A percentile compares a stretch with the other conserved stretches of the same genome.
Conservation (phyloP, 2,329 filamentous ascomycete species). For the Raffaelea deltoideospora region DNA sequence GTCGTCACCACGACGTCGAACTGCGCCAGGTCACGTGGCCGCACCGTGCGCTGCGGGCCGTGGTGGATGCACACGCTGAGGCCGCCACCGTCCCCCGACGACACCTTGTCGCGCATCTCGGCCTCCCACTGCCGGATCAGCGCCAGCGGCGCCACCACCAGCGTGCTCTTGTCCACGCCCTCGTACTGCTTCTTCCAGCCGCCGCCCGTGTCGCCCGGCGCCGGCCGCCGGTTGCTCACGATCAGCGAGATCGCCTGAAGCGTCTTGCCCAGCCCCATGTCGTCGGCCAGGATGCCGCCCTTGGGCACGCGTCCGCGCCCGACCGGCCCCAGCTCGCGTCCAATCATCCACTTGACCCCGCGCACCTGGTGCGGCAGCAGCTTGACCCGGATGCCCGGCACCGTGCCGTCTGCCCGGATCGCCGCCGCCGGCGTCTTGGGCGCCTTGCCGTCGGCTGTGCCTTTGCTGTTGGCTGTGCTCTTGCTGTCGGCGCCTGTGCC, state of each 20-base stretch:
- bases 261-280: conserved; percentile 96
- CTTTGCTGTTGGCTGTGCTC: neutral
- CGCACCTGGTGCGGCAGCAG: conserved; percentile 89
- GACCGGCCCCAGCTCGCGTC: conserved; percentile 73
- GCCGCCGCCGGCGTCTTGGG: conserved; percentile 32
- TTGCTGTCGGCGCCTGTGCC: conserved; percentile 7
- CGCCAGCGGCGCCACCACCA: conserved; percentile 85
- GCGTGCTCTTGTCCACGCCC: conserved; percentile 59
- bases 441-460: conserved; percentile 14
- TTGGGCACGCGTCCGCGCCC: conserved; percentile 74
- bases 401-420: conserved; percentile 29
- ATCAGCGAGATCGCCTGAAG: conserved; percentile 85
- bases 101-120: conserved; percentile 74
- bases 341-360: conserved; percentile 87
- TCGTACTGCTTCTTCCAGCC: conserved; percentile 54
- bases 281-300: conserved; percentile 88
- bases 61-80: conserved; percentile 84
- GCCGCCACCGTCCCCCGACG: conserved; percentile 38
- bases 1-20: conserved; percentile 97
- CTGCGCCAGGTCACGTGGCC: conserved; percentile 56
- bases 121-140: conserved; percentile 95
- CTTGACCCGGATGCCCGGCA: conserved; percentile 75
- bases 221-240: conserved; percentile 61
- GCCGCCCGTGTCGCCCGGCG: conserved; percentile 35
- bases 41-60: conserved; percentile 71